Evolutionary conservation across 176 grass and related monocot genomes (phyloP), one percentile per base, ranked within the genome.

Genomic region (Luzula sylvatica): DNA sequence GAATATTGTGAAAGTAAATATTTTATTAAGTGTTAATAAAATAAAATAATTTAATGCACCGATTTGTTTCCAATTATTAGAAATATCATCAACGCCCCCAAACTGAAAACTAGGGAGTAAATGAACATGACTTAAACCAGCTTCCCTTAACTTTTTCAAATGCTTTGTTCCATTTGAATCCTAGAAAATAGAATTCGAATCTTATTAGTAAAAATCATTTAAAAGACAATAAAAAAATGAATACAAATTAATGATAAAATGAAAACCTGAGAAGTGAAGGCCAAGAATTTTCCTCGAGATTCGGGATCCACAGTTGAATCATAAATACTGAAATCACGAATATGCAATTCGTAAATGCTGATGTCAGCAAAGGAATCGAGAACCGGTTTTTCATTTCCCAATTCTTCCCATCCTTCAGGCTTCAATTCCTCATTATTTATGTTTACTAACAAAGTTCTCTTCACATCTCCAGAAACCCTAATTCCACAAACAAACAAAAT

Each of bases 21-120:
- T n/a, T n/a, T n/a, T n/a, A n/a, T n/a, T n/a, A n/a, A n/a, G n/a
- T n/a, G n/a, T n/a, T n/a, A 79, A 69, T 44, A 11, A 56, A 13
- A 65, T 41, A 59, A n/a, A 59, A 45, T 23, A 38, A 50, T 42
- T 43, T 11, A 3, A 22, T 60, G 80, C 83, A 95, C 83, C 89
- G 61, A 70, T 65, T 65, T 7, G 65, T 55, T 88, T 95, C 83
- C 89, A 88, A 23, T 95, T 95, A 58, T 17, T 69, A 50, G 70
- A 71, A 44, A 69, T 74, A 70, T 95, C 89, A 38, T 88, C 83
- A 69, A 95, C 83, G 66, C 76, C 66, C 32, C 65, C 72, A 75
- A 95, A 95, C 62, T 95, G 83, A 84, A 75, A 95, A 52, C 83
- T 81, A 66, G 83, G 89, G 40, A 95, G 75, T 49, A 95, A 69